Evolutionary conservation across 2,329 filamentous ascomycete species (phyloP).

Genomic region (Diaporthe capsici): DNA sequence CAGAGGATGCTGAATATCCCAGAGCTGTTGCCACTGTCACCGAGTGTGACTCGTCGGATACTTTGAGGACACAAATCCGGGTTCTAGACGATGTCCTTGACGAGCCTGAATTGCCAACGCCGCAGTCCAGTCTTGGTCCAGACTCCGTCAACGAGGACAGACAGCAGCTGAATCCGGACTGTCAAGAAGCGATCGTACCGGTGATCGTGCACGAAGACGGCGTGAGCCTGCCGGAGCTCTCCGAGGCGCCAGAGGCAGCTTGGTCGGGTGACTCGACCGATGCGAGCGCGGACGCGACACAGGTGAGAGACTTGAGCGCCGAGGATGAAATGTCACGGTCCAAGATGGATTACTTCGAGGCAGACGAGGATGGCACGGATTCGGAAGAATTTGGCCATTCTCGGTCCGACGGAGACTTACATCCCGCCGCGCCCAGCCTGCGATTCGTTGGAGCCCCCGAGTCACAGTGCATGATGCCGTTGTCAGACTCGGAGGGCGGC

Average conservation of each 20-base stretch:
- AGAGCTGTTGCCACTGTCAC: background rate
- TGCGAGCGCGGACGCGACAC: background rate
- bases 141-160: no score
- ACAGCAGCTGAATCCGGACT: background rate
- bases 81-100: background rate
- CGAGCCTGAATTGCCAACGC: background rate
- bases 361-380: slow-evolving; percentile 18
- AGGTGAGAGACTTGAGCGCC: background rate
- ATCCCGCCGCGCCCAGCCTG: background rate
- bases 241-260: background rate
- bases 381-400: background rate
- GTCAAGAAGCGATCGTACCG: background rate
- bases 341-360: slow-evolving; percentile 28
- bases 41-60: slow-evolving; percentile 19
- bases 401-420: slow-evolving; percentile 1
- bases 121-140: background rate
- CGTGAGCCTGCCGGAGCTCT: background rate
- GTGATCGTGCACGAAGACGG: background rate
- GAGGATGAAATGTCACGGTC: slow-evolving; percentile 32
- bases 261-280: background rate
- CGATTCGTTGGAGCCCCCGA: background rate
- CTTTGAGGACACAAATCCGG: background rate
- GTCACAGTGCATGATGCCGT: slow-evolving; percentile 1
- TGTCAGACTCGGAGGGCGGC: slow-evolving; percentile 12
- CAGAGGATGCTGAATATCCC: background rate